A percentile compares a stretch with the other conserved stretches of the same genome.
Conservation (phyloP, 768 basidiomycete genomes). For the Xerocomus brunneocitrinus region DNA sequence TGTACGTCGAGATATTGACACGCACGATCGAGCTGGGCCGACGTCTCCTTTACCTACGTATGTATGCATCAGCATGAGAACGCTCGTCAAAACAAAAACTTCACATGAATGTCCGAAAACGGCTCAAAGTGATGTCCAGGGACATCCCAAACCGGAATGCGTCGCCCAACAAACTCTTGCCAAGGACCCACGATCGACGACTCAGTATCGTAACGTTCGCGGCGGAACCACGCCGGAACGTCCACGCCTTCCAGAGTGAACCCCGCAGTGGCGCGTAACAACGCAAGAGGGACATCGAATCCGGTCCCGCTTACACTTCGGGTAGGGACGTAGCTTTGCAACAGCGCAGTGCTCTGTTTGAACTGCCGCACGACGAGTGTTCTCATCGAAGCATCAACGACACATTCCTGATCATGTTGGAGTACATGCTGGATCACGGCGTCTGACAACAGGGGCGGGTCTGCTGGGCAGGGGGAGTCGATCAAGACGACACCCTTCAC, state of each 20-base stretch:
- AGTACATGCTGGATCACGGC: constrained; percentile 46
- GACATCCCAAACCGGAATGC: constrained; percentile 47
- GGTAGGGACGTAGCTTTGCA: constrained; percentile 43
- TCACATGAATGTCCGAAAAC: constrained; percentile 49
- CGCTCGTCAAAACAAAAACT: constrained; percentile 12
- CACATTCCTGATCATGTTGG: constrained; percentile 27
- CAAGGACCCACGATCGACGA: constrained; percentile 38
- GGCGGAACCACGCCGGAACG: constrained; percentile 30
- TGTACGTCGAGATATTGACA: constrained; percentile 12
- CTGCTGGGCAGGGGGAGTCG: constrained; percentile 58
- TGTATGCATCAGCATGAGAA: not conserved
- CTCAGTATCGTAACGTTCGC: not conserved
- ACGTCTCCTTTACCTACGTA: constrained; percentile 20
- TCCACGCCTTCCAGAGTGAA: constrained; percentile 34
- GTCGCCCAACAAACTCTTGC: constrained; percentile 38
- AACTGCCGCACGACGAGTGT: constrained; percentile 47
- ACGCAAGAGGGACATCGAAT: constrained; percentile 35
- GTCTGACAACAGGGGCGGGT: constrained; percentile 49
- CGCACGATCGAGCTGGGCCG: constrained; percentile 19
- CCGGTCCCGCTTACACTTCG: constrained; percentile 7
- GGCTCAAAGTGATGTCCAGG: constrained; percentile 65
- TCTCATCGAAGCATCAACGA: constrained; percentile 28
- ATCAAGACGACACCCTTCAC: constrained; percentile 62
- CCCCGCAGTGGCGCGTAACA: constrained; percentile 51
- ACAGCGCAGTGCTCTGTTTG: constrained; percentile 41